phyloP scores from a whole-genome alignment of 352 stramenopile genomes.

The Phytophthora parvispora region DNA sequence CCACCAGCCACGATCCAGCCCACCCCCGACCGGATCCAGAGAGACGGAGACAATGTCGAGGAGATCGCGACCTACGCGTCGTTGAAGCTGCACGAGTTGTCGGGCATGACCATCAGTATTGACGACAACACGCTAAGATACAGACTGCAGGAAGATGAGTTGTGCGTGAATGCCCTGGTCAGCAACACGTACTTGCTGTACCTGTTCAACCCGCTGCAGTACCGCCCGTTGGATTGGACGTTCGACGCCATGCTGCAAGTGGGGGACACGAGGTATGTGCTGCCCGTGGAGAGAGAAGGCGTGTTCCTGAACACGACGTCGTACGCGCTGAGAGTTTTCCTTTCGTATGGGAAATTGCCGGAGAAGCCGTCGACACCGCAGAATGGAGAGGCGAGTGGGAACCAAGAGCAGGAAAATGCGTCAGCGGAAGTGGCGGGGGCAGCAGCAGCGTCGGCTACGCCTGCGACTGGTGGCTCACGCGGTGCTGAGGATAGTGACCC shows the following conservation, averaged over 20 bases:
- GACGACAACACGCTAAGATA: constrained; percentile 90
- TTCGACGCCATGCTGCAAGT: constrained; percentile 78
- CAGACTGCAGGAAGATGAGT: constrained; percentile 54
- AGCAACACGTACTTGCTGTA: constrained; percentile 92
- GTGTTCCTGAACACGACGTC: constrained; percentile 85
- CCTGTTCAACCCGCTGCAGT: constrained; percentile 87
- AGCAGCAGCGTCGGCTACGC: constrained; percentile 11
- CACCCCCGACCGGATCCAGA: constrained; percentile 10
- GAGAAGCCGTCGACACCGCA: constrained; percentile 24
- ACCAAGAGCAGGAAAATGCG: constrained; percentile 24
- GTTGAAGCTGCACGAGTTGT: constrained; percentile 84
- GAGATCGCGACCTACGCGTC: constrained; percentile 39
- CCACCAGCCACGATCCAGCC: constrained; percentile 66
- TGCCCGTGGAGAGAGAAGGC: constrained; percentile 79
- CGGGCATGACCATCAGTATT: constrained; percentile 87
- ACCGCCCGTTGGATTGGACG: constrained; percentile 86
- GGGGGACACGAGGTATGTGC: constrained; percentile 49
- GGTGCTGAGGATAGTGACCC: constrained; percentile 68
- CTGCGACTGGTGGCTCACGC: constrained; percentile 32
- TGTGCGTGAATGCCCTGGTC: constrained; percentile 86
- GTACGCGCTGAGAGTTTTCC: constrained; percentile 77
- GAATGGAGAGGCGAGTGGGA: constrained; percentile 3
- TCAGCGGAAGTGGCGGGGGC: constrained; percentile 17
- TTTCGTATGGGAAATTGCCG: constrained; percentile 86
- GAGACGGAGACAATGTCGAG: constrained; percentile 7